These are phyloP conservation scores for Umbelopsis sp. DNA, from an alignment of 192 early-diverging fungal genomes.

Conservation along the genomic window DNA sequence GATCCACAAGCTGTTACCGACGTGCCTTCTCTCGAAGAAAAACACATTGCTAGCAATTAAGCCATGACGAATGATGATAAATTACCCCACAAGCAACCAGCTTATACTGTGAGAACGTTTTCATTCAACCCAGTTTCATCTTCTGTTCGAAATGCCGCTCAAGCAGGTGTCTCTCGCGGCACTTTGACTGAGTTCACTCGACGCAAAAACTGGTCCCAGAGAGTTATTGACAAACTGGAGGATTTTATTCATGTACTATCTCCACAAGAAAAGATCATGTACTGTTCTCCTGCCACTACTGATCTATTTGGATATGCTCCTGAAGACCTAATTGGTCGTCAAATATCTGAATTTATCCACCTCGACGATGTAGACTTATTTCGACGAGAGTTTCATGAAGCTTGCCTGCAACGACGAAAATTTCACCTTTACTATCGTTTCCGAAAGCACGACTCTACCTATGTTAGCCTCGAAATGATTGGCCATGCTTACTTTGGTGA, in stretches of 20 bases:
- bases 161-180: neutral
- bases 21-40: too few relatives aligned
- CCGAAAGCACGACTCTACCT: slow-evolving; percentile 30
- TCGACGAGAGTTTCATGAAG: slow-evolving; percentile 25
- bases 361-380: slow-evolving; percentile 37
- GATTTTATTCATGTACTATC: slow-evolving; percentile 40
- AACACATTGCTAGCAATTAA: neutral
- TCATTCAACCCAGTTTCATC: neutral
- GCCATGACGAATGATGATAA: neutral
- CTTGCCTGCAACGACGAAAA: neutral
- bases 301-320: slow-evolving; percentile 38
- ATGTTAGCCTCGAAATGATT: slow-evolving; percentile 24
- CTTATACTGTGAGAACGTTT: slow-evolving; percentile 3
- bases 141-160: neutral
- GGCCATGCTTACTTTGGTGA: slow-evolving; percentile 28
- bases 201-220: slow-evolving; percentile 40
- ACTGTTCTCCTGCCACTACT: slow-evolving; percentile 30
- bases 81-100: slow-evolving; percentile 1
- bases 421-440: slow-evolving; percentile 33
- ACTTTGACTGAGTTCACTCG: slow-evolving; percentile 33
- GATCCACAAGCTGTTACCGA: too few relatives aligned
- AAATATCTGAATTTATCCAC: slow-evolving; percentile 37
- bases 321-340: slow-evolving; percentile 26
- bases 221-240: slow-evolving; percentile 26
- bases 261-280: slow-evolving; percentile 26